phyloP scores from a whole-genome alignment of 805 yeast species.

The Debaryomyces maramus region DNA sequence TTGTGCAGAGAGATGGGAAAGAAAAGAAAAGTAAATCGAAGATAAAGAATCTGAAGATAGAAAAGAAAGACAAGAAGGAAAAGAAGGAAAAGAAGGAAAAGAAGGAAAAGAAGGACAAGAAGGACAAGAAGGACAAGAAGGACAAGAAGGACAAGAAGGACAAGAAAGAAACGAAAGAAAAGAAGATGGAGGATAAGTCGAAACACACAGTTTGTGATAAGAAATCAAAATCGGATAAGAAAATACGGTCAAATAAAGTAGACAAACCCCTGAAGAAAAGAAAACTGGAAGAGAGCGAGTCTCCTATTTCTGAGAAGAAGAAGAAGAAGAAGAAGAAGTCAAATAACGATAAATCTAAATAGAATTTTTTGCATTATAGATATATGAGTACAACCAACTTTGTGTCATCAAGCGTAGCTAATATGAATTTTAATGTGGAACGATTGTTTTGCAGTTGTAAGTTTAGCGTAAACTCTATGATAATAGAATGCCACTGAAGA shows the following conservation, averaged over 20 bases:
- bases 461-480: background rate
- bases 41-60: conserved; percentile 10
- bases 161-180: conserved; percentile 13
- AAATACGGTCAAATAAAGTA: conserved; percentile 2
- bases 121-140: conserved; percentile 11
- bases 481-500: background rate
- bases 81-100: conserved; percentile 20
- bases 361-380: no score
- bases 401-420: no score
- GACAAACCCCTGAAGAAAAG: background rate
- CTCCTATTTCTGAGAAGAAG: background rate
- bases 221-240: conserved; percentile 8
- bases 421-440: no score
- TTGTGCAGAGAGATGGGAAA: no score
- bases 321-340: background rate
- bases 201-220: no score
- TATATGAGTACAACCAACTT: no score
- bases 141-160: conserved; percentile 12
- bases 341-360: no score
- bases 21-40: conserved; percentile 9
- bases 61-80: conserved; percentile 26
- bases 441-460: background rate
- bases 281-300: background rate
- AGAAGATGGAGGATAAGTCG: conserved; percentile 13
- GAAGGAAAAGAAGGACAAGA: conserved; percentile 17